phyloP scores from a whole-genome alignment of 108 stramenopile genomes.

The Pseudonitzschia delicatissima region DNA sequence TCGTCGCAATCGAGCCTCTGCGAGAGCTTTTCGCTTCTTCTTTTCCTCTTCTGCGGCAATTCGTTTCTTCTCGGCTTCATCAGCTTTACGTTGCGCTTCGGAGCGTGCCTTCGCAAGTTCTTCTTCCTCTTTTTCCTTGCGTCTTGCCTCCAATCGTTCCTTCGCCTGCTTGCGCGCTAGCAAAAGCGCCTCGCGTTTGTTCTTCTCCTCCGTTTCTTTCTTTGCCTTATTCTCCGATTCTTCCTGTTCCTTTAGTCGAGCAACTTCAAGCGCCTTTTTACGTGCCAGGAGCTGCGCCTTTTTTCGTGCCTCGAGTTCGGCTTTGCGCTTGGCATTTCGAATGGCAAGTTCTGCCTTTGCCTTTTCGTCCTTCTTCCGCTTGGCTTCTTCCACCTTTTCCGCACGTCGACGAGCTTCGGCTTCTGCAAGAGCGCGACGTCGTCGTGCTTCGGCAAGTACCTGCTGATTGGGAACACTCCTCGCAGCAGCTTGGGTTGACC shows the following conservation, averaged over 20 bases:
- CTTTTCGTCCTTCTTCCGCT: slow-evolving; percentile 1
- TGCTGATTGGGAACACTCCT: not conserved
- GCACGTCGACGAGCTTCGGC: not conserved
- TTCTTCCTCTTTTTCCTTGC: slow-evolving; percentile 1
- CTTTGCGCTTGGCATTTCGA: not conserved
- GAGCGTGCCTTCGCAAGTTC: not conserved
- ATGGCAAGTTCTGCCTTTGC: not conserved
- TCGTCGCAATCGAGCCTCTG: not conserved
- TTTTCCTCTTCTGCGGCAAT: not conserved
- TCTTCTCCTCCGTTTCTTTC: not conserved
- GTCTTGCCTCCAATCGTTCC: not conserved
- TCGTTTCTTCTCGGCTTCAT: not conserved
- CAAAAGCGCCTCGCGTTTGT: not conserved
- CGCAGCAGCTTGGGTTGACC: not conserved
- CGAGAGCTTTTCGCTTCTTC: not conserved
- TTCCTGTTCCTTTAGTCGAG: not conserved
- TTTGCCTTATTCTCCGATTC: slow-evolving; percentile 3
- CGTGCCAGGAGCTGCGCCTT: slow-evolving; percentile 8
- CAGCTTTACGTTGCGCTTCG: not conserved
- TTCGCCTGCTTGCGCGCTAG: not conserved
- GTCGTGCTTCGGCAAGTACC: not conserved
- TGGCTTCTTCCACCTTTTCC: not conserved
- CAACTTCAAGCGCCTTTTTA: slow-evolving; percentile 2
- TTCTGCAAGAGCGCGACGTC: not conserved
- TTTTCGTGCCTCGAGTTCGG: slow-evolving; percentile 4